Evolutionary conservation across 768 basidiomycete genomes (phyloP).

Genomic region (Trametes punicea): DNA sequence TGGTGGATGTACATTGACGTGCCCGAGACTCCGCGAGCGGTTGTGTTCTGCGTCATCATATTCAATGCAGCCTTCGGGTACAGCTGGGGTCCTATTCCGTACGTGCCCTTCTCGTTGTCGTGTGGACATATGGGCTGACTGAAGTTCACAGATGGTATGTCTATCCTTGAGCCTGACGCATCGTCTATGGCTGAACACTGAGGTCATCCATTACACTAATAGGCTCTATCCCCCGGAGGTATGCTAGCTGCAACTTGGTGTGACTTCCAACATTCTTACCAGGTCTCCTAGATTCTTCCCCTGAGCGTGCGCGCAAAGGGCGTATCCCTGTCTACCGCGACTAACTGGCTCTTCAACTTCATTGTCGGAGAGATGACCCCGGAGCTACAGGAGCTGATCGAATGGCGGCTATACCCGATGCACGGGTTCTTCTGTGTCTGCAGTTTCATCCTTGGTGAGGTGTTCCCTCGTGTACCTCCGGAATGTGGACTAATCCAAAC

Average conservation of each 20-base stretch:
- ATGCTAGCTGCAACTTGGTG: slow-evolving; percentile 7
- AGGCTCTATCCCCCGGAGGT: slow-evolving; percentile 79
- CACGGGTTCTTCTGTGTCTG: slow-evolving; percentile 89
- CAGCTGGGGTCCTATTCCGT: slow-evolving; percentile 88
- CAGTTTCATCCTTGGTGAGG: slow-evolving; percentile 74
- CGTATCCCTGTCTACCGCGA: slow-evolving; percentile 92
- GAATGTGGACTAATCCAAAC: background rate
- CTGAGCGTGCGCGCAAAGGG: slow-evolving; percentile 88
- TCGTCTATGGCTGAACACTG: background rate
- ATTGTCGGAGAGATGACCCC: slow-evolving; percentile 88
- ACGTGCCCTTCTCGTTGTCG: slow-evolving; percentile 34
- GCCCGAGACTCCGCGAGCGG: slow-evolving; percentile 78
- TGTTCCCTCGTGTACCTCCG: background rate
- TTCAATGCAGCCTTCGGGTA: slow-evolving; percentile 95
- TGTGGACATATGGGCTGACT: background rate
- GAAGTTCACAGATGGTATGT: slow-evolving; percentile 2
- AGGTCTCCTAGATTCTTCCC: slow-evolving; percentile 70
- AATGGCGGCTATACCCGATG: slow-evolving; percentile 94
- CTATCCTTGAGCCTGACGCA: too few relatives aligned
- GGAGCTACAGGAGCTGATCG: slow-evolving; percentile 79
- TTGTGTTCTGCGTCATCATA: slow-evolving; percentile 84
- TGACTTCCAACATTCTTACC: background rate
- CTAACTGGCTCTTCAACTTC: slow-evolving; percentile 84
- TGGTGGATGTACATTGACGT: slow-evolving; percentile 95
- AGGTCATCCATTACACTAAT: background rate